Evolutionary conservation across 345 rosid genomes (phyloP), one percentile per base, ranked within the genome.

Genomic region (Kernera saxatilis): DNA sequence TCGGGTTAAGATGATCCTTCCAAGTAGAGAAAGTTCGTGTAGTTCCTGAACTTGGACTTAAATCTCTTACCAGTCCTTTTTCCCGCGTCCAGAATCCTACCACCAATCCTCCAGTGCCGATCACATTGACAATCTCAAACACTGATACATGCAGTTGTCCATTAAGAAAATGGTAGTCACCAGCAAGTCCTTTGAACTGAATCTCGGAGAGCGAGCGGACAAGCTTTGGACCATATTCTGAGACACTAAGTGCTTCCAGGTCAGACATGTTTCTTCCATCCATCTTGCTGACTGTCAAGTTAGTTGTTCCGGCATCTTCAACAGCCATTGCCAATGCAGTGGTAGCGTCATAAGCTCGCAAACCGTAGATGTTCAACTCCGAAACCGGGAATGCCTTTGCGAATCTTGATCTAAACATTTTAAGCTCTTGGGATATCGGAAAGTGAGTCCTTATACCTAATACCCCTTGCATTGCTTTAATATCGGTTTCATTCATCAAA

Each of bases 31-130:
- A 50, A n/a, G 22, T 19, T 32, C 13, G 17, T 64, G 9, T 30
- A 30, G 33, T 30, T 30, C 6, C 33, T 8, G 33, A 30, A 30
- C 33, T 30, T 30, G 33, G 33, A 30, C 33, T 30, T 8, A 30
- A 5, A 30, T 30, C 33, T 30, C 33, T 30, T 30, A 30, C 33
- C 6, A 30, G 33, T 30, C 33, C 33, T 30, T 30, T 30, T 30
- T 5, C 33, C n/a, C n/a, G n/a, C 37, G 60, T 66, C 90, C 90
- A 86, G 37, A 69, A 84, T 63, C 90, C 90, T 6, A 80, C 6
- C 30, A 17, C 15, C 64, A 74, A 67, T 19, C 26, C 71, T 1
- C 74, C 77, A 19, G 64, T 35, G 2, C 76, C 80, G 33, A 40
- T 80, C n/a, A 80, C 75, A 46, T 86, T 86, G 15, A 81, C 52